Evolutionary conservation across 2,329 filamentous ascomycete genomes (phyloP).

Genomic region (Sporothrix pseudoabietina): DNA sequence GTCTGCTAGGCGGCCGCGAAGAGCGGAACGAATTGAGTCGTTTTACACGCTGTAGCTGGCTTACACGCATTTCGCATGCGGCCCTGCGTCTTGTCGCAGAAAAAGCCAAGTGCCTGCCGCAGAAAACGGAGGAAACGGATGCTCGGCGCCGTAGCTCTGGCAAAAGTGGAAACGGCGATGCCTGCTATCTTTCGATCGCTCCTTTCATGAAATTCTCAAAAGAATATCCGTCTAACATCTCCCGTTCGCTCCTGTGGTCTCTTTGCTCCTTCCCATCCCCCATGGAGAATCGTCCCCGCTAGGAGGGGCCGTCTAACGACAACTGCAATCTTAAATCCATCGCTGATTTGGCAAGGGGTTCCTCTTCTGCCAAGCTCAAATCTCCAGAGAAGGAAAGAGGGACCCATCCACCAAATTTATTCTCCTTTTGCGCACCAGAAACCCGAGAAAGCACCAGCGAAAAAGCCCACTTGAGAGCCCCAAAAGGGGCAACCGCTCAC

Average conservation of each 20-base stretch:
- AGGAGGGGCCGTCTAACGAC: neutral
- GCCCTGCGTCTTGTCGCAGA: neutral
- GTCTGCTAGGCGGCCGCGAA: neutral
- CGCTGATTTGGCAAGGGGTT: constrained; percentile 3
- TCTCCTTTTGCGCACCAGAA: constrained; percentile 11
- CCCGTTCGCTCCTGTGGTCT: neutral
- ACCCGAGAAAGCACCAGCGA: neutral
- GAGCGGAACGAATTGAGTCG: neutral
- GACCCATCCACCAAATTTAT: neutral
- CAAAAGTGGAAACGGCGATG: neutral
- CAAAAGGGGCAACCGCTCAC: constrained; percentile 22
- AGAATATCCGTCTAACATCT: neutral
- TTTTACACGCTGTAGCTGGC: neutral
- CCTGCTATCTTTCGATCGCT: neutral
- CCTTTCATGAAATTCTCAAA: neutral
- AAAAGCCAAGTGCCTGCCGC: neutral
- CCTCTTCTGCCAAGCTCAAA: constrained; percentile 21
- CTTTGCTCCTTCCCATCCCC: constrained; percentile 5
- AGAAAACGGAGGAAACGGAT: constrained; percentile 13
- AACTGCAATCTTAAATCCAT: constrained; percentile 19
- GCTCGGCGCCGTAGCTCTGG: neutral
- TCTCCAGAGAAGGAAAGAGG: constrained; percentile 7
- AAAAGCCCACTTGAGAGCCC: neutral
- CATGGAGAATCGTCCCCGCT: neutral
- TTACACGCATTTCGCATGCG: neutral